Base-by-base conservation (phyloP, 1,139 yeast genomes). In the Candida tunisiensis region DNA sequence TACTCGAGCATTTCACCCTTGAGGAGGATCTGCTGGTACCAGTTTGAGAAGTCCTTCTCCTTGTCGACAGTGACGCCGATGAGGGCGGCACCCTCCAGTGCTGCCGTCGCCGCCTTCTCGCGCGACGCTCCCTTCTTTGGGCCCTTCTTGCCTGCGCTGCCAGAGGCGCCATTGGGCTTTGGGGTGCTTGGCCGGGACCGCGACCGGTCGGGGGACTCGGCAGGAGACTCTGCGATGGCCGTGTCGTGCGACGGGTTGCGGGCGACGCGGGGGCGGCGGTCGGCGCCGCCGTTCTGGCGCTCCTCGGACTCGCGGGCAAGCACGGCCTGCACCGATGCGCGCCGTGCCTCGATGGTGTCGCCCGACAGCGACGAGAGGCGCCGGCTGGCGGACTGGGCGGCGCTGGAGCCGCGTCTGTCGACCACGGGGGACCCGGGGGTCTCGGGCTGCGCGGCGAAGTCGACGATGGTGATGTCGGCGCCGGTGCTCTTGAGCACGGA, bases 1-100 rank as follows among this genome's bases (percentile, higher is more conserved):
- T 91, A 91, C 53, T 91, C 98, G 49, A 91, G 65, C 93, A 91
- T 80, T 57, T 91, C 98, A 55, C 94, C 92, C 61, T 91, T 91
- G 45, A 88, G 77, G 37, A 83, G 66, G 33, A 91, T 77, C 61
- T 91, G 96, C 40, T 85, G 83, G 62, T 88, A 91, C 99, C 99
- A 91, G 29, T 83, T 72, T 35, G 98, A 72, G 63, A 91, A 91
- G 50, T 91, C 98, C 45, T 70, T 64, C 36, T 74, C 67, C 60
- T 88, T 91, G 53, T 83, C 93, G 28, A 78, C 92, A 25, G 96
- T 91, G 50, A 91, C 85, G 53, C 98, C 98, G 42, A 88, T 82
- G 46, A 88, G 62, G 45, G 88, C 88, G 31, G 94, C 93, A 48
- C 82, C 93, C 39, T 77, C 91, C 39, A 77, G 55, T 40, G 69